These are phyloP conservation scores for Kwoniella dejecticola DNA, from an alignment of 768 basidiomycete genomes.

Conservation along the genomic window DNA sequence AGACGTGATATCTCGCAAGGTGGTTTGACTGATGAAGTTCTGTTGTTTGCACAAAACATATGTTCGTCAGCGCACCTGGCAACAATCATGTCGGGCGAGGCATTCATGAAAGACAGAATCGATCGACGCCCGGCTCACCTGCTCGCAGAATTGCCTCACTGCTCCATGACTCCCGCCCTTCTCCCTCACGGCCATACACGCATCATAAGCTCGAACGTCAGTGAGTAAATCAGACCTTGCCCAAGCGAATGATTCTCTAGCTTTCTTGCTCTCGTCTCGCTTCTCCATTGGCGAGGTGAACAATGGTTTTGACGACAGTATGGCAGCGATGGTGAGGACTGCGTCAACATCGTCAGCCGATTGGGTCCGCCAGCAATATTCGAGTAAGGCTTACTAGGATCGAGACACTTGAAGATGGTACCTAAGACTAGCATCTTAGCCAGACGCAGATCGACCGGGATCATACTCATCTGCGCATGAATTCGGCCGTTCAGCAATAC, in stretches of 20 bases:
- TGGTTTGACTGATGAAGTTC: conserved; percentile 79
- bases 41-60: conserved; percentile 55
- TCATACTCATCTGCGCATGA: conserved; percentile 63
- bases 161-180: conserved; percentile 62
- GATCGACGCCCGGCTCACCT: conserved; percentile 58
- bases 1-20: conserved; percentile 74
- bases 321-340: conserved; percentile 76
- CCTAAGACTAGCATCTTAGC: conserved; percentile 92
- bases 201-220: conserved; percentile 72
- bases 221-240: conserved; percentile 83
- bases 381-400: conserved; percentile 61
- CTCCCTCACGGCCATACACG: conserved; percentile 57
- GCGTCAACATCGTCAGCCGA: not conserved
- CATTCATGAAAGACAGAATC: not conserved
- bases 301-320: conserved; percentile 82
- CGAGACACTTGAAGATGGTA: conserved; percentile 78
- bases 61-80: too few species aligned
- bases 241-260: conserved; percentile 68
- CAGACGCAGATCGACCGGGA: conserved; percentile 85
- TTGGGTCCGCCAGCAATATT: not conserved
- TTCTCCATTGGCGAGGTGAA: conserved; percentile 81
- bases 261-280: conserved; percentile 73
- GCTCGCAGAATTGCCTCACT: conserved; percentile 69
- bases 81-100: not conserved
- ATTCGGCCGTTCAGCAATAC: too few species aligned